Percentiles rank a stretch among this genome's conserved stretches.
Evolutionary conservation across 148 eudicot species (phyloP).

Genomic region (Rhododendron kiyosumense): DNA sequence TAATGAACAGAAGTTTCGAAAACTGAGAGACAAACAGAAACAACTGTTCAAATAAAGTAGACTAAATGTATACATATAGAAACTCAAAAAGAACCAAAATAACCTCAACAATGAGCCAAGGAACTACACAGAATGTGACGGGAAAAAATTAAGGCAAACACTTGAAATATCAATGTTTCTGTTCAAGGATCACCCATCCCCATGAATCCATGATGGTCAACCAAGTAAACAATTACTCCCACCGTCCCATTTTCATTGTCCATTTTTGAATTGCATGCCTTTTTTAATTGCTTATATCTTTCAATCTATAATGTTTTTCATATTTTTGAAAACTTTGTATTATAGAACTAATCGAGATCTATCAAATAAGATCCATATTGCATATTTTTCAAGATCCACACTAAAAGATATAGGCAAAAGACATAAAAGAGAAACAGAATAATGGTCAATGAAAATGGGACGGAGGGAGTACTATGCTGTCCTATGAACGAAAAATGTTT

Average conservation of each 20-base stretch:
- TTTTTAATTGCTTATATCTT: too few relatives aligned
- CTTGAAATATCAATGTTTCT: background rate
- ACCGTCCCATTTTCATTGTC: too few relatives aligned
- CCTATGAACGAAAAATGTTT: background rate
- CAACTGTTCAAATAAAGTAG: background rate
- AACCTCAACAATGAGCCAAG: background rate
- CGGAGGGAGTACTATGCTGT: too few relatives aligned
- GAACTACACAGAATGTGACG: background rate
- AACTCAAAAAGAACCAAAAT: background rate
- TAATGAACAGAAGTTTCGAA: background rate
- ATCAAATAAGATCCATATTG: too few relatives aligned
- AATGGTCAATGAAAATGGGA: too few relatives aligned
- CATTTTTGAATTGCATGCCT: too few relatives aligned
- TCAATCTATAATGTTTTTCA: too few relatives aligned
- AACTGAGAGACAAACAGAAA: background rate
- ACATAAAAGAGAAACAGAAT: too few relatives aligned
- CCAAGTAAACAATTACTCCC: background rate
- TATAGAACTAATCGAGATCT: too few relatives aligned
- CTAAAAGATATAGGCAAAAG: too few relatives aligned
- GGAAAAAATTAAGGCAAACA: background rate
- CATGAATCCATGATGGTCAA: background rate
- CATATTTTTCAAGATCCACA: too few relatives aligned
- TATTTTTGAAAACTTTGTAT: too few relatives aligned
- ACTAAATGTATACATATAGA: background rate
- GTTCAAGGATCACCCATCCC: background rate